Base-by-base conservation (phyloP, 2,329 filamentous ascomycete genomes). In the Aspergillus sp. region DNA sequence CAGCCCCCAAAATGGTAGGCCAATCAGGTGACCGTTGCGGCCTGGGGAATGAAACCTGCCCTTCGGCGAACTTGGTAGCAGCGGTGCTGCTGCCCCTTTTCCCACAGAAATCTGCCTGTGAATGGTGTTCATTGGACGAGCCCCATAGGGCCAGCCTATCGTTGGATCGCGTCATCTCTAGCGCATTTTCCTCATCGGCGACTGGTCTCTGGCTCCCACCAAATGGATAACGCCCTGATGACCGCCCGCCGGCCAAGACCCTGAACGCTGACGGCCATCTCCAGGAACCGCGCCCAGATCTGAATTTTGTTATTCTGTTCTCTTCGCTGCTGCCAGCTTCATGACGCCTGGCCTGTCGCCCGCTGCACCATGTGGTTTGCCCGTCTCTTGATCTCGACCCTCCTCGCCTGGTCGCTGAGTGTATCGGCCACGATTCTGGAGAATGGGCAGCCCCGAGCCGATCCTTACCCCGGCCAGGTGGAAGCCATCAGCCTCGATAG, bases 391-490 rank as follows among this genome's bases (percentile, higher is more conserved):
- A 39, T 55, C 38, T 26, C 47, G 45, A 13, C 15, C 22, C 3
- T 53, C 8, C 41, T 56, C 63, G 60, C 34, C 34, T 36, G 34
- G 34, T 36, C 34, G 6, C 49, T 64, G 42, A 57, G 56, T 36
- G 64, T 66, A 50, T 65, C 67, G 18, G 74, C 73, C 12, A 76
- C 72, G 2, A 78, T 79, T 52, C 62, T 77, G 32, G 69, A 80
- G 56, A 80, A 80, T 59, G 76, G 75, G 9, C 76, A 78, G 56
- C 62, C 71, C 1, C 68, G 77, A 38, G 61, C 71, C 36, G 71
- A 71, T 39, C 61, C 73, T 38, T 79, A 75, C 53, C 73, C 73
- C 4, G 70, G 77, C 18, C 77, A 77, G 32, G 63, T 61, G 15
- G 60, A 65, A 15, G 55, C 63, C 12, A 66, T 76, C 30, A 53